Evolutionary conservation across 352 stramenopile genomes (phyloP).

Genomic region (Phytophthora sojae): DNA sequence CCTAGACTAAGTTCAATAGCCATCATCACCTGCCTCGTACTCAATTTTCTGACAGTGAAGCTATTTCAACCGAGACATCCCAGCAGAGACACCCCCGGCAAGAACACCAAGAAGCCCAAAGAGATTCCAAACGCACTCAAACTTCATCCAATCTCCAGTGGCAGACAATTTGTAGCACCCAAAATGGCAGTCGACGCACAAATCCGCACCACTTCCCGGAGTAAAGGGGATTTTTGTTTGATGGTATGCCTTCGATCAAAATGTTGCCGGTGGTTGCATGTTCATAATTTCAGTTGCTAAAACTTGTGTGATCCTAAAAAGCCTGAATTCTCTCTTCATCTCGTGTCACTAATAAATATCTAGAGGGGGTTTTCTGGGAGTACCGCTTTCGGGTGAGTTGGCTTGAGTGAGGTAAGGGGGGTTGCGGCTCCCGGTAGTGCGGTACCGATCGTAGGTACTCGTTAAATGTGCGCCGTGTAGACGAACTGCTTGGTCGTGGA

Average conservation of each 20-base stretch:
- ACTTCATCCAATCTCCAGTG: too few relatives aligned
- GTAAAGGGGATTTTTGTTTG: too few relatives aligned
- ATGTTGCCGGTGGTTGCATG: neutral
- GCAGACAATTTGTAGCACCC: too few relatives aligned
- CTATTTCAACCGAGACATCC: too few relatives aligned
- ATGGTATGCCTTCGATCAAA: neutral
- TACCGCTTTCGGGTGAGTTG: constrained; percentile 25
- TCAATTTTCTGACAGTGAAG: too few relatives aligned
- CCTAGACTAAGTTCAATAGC: neutral
- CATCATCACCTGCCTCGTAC: neutral
- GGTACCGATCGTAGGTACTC: neutral
- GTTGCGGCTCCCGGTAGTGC: constrained; percentile 28
- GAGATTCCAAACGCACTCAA: neutral
- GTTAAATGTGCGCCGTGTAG: constrained; percentile 64
- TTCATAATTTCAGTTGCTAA: neutral
- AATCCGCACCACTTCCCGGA: too few relatives aligned
- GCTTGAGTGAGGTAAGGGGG: constrained; percentile 27
- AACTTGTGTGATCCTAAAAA: neutral
- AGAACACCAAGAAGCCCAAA: neutral
- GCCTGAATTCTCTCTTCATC: constrained; percentile 4
- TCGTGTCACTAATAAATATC: constrained; percentile 34
- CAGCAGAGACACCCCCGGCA: too few relatives aligned
- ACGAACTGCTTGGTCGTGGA: constrained; percentile 53
- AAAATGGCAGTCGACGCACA: too few relatives aligned
- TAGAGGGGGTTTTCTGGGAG: constrained; percentile 9